Evolutionary conservation across 139 green algal genomes (phyloP), one percentile per base, ranked within the genome.

Genomic region (Chlorella ohadii): DNA sequence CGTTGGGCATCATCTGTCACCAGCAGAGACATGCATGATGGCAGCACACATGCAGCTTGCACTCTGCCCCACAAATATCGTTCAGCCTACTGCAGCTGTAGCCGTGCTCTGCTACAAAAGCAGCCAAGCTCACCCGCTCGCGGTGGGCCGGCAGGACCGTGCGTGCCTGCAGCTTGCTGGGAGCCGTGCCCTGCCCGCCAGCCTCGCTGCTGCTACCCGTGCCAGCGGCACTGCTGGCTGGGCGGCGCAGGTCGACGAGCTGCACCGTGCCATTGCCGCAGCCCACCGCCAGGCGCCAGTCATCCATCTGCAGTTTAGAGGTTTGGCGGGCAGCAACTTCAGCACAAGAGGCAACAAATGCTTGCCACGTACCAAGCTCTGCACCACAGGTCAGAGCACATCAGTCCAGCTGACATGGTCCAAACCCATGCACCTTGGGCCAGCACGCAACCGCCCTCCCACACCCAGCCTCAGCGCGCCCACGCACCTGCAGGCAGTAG

Each of bases 221-320:
- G 41, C 13, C 27, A 27, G 51, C 3, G 15, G 22, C 12, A 22
- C 12, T 59, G 51, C 51, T 13, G 51, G 15, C 51, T 22, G 51
- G 41, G 55, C 74, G 61, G 22, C 74, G 74, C 55, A 81, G 55
- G 74, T 81, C 74, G 3, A 67, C 55, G 0, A 81, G 6, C 20
- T 81, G 74, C 55, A 81, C 74, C 55, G 47, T 81, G 74, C 74
- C 74, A 33, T 81, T 81, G 74, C 47, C 74, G 56, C 74, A 81
- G 15, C 74, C 74, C 55, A 67, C 74, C 3, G 55, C 74, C 33
- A 81, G 74, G 9, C 74, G 74, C 33, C 55, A 19, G 36, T 51
- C 74, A 34, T 81, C 74, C 74, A 81, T 67, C 74, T 81, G 55
- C 72, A 44, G 25, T 15, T 28, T 22, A 36, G 39, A 38, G 31